Base-by-base conservation (phyloP, 495 filamentous ascomycete species). In the Lasiosphaeris hirsuta region DNA sequence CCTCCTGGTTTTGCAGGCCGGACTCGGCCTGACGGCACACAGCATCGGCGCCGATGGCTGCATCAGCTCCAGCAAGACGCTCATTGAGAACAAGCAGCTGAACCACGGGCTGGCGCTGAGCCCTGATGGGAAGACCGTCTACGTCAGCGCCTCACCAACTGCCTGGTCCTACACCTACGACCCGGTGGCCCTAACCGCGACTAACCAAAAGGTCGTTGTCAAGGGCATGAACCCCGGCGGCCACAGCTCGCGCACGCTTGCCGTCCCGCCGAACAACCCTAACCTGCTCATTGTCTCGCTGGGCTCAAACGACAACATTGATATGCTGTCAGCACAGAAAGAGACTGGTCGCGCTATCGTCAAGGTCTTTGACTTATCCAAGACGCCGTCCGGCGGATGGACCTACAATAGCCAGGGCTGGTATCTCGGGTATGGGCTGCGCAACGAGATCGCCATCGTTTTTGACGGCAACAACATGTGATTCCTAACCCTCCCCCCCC, bases 31-130 rank as follows among this genome's bases (percentile, higher is more conserved):
- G 36, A 72, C 73, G 0, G 76, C 73, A 11, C 69, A 86, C 56
- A 75, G 64, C 2, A 68, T 87, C 19, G 75, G 74, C 11, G 73
- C 81, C 19, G 69, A 75, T 37, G 81, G 77, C 7, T 74, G 72
- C 61, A 54, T 88, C 80, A 62, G 71, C 77, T 56, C 69, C 63
- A 63, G 67, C 63, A 61, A 72, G 64, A 67, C 74, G 60, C 36
- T 69, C 62, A 51, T 69, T 73, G 40, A 63, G 68, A 58, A 63
- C 61, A 36, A 65, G 56, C 59, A 64, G 70, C 71, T 88, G 0
- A 86, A 86, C 62, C 86, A 89, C 69, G 86, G 86, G 15, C 73
- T 89, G 36, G 78, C 78, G 42, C 67, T 89, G n/a, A 83, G 80
- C 6, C 64, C 65, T 7, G 83, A 87, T 63, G 84, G 85, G 35